Evolutionary conservation across 768 basidiomycete species (phyloP).

Genomic region (Podaxis carcinomalis): DNA sequence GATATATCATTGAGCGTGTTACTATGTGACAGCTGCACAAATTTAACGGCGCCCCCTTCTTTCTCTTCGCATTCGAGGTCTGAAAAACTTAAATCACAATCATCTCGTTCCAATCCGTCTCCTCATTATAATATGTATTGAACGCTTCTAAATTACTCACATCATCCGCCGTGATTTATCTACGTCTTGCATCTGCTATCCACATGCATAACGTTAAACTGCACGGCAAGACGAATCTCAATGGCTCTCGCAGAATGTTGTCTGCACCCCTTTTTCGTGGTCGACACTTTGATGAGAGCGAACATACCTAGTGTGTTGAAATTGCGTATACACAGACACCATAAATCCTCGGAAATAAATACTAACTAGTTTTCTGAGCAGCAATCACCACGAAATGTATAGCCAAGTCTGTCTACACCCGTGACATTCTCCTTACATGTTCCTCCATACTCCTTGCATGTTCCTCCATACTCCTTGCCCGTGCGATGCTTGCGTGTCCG

Average conservation of each 20-base stretch:
- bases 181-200: conserved; percentile 11
- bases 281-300: conserved; percentile 14
- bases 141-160: not conserved
- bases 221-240: conserved; percentile 12
- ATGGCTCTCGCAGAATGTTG: conserved; percentile 14
- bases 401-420: no score
- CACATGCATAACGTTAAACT: conserved; percentile 16
- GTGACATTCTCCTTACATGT: no score
- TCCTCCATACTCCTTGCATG: no score
- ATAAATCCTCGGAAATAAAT: not conserved
- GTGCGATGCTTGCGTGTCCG: no score
- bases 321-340: not conserved
- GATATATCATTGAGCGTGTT: not conserved
- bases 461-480: no score
- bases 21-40: not conserved
- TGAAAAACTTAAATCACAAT: not conserved
- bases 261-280: not conserved
- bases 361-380: no score
- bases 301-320: not conserved
- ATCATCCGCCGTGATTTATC: conserved; percentile 16
- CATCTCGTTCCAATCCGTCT: not conserved
- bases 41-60: not conserved
- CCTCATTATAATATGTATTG: not conserved
- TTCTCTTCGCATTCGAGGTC: not conserved
- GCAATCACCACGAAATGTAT: no score